These are phyloP conservation scores for Aphanomyces invadans DNA, from an alignment of 352 stramenopile genomes.

Conservation along the genomic window DNA sequence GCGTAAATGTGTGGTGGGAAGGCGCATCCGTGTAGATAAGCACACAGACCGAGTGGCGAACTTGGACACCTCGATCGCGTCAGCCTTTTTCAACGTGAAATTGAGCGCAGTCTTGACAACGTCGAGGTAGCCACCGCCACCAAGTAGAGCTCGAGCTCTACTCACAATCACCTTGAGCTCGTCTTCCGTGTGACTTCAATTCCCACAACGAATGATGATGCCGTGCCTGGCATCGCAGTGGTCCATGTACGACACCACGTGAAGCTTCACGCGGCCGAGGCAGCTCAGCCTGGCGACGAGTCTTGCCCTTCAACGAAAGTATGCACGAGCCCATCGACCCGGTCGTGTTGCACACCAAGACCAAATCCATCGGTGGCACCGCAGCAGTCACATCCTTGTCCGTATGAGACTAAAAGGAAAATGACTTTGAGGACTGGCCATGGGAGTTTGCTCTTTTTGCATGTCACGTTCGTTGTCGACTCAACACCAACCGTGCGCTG, in stretches of 20 bases:
- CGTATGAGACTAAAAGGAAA: too few species aligned
- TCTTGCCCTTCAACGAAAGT: background rate
- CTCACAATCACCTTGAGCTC: background rate
- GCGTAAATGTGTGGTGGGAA: conserved; percentile 6
- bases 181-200: conserved; percentile 1
- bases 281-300: conserved; percentile 1
- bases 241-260: conserved; percentile 21
- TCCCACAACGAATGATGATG: background rate
- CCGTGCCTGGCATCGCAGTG: conserved; percentile 11
- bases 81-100: background rate
- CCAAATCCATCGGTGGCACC: conserved; percentile 1
- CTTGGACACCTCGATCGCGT: too few species aligned
- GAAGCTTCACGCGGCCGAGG: background rate
- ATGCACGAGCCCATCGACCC: conserved; percentile 19
- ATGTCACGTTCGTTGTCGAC: too few species aligned
- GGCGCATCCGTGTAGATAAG: conserved; percentile 20
- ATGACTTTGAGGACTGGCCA: too few species aligned
- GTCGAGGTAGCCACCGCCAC: conserved; percentile 16
- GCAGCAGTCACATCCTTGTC: background rate
- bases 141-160: background rate
- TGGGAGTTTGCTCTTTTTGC: background rate
- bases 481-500: too few species aligned
- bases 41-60: conserved; percentile 6
- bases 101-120: conserved; percentile 21
- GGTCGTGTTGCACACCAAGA: conserved; percentile 21